These are phyloP conservation scores for Durotheca rogersii DNA, from an alignment of 495 filamentous ascomycete species.

Conservation along the genomic window DNA sequence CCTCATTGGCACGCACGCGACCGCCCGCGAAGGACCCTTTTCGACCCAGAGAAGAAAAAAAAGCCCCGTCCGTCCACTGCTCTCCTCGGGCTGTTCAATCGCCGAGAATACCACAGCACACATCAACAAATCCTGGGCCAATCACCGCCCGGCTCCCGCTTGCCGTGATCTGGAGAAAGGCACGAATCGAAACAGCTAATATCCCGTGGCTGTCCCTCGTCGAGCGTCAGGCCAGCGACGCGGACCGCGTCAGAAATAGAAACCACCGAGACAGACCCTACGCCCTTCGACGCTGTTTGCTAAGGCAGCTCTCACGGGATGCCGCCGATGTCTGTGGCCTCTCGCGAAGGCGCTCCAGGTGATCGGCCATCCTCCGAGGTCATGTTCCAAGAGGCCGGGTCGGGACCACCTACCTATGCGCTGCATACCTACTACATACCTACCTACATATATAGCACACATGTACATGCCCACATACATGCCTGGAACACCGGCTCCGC, in stretches of 20 bases:
- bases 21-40: too few species aligned
- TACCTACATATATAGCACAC: too few species aligned
- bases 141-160: slow-evolving; percentile 20
- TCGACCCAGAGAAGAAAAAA: too few species aligned
- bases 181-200: slow-evolving; percentile 26
- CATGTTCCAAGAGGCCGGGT: slow-evolving; percentile 23
- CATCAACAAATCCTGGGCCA: slow-evolving; percentile 14
- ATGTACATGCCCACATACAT: too few species aligned
- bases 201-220: slow-evolving; percentile 14
- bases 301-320: too few species aligned
- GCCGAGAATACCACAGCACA: slow-evolving; percentile 23
- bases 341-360: neutral
- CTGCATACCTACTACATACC: too few species aligned
- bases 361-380: slow-evolving; percentile 4
- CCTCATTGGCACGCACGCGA: slow-evolving; percentile 19
- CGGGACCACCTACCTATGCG: slow-evolving; percentile 14
- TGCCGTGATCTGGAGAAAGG: slow-evolving; percentile 4
- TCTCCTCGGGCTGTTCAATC: slow-evolving; percentile 27
- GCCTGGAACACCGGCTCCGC: slow-evolving; percentile 16
- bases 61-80: slow-evolving; percentile 11
- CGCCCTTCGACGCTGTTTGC: too few species aligned
- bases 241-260: too few species aligned
- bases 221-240: slow-evolving; percentile 15
- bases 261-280: too few species aligned
- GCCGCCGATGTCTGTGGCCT: slow-evolving; percentile 4